phyloP scores from a whole-genome alignment of 805 yeast genomes.

The Yueomyces sinensis region DNA sequence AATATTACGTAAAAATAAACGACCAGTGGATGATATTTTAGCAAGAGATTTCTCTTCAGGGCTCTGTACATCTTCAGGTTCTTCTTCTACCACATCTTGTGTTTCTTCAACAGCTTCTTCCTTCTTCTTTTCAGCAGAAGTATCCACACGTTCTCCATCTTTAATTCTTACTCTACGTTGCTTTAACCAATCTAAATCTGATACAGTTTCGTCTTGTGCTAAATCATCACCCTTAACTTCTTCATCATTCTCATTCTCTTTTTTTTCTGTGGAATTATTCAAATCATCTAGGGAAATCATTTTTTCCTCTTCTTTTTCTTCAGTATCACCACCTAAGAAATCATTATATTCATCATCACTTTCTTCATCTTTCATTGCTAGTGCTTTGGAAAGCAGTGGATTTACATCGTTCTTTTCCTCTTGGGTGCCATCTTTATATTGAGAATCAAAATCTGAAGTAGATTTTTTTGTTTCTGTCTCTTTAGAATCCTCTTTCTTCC shows the following conservation, averaged over 20 bases:
- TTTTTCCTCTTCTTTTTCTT: slow-evolving; percentile 34
- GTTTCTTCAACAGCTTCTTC: slow-evolving; percentile 2
- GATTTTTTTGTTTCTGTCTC: slow-evolving; percentile 1
- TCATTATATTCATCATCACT: slow-evolving; percentile 34
- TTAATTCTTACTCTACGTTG: slow-evolving; percentile 59
- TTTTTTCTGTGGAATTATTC: background rate
- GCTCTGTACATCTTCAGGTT: slow-evolving; percentile 18
- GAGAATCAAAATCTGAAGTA: slow-evolving; percentile 3
- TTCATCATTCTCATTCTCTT: background rate
- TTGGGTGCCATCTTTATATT: slow-evolving; percentile 25
- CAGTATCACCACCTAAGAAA: slow-evolving; percentile 15
- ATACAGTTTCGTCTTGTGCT: slow-evolving; percentile 38
- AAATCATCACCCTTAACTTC: slow-evolving; percentile 15
- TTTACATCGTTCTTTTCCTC: slow-evolving; percentile 25
- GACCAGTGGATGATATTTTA: slow-evolving; percentile 54
- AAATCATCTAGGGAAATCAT: slow-evolving; percentile 32
- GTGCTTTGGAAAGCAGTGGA: slow-evolving; percentile 28
- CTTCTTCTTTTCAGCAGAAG: slow-evolving; percentile 5
- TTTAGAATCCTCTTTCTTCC: too few relatives aligned
- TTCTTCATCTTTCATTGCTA: slow-evolving; percentile 27
- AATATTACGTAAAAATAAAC: slow-evolving; percentile 81
- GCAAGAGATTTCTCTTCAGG: slow-evolving; percentile 34
- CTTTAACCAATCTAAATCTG: slow-evolving; percentile 83
- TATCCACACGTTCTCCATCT: slow-evolving; percentile 28
- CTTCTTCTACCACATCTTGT: slow-evolving; percentile 3